phyloP scores from a whole-genome alignment of 768 basidiomycete genomes.

The Xanthoconium purpureum region DNA sequence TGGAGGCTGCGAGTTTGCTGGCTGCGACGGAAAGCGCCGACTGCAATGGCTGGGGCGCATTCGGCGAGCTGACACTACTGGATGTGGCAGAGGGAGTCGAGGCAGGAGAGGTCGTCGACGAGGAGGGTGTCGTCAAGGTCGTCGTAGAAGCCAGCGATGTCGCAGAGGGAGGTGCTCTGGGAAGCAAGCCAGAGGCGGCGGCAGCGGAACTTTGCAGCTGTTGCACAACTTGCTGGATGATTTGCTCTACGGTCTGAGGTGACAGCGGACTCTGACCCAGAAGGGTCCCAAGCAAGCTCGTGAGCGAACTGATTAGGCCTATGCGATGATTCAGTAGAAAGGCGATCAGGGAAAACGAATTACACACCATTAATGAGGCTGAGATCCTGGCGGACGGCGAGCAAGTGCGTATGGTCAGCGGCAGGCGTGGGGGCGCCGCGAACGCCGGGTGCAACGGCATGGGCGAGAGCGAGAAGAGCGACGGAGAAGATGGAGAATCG shows the following conservation, averaged over 20 bases:
- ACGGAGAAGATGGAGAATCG: slow-evolving; percentile 19
- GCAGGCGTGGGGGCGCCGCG: slow-evolving; percentile 14
- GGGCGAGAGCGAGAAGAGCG: slow-evolving; percentile 18
- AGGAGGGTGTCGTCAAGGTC: neutral
- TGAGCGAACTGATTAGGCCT: neutral
- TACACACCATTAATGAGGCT: neutral
- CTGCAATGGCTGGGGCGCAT: neutral
- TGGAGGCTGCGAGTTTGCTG: neutral
- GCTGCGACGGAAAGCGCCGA: neutral
- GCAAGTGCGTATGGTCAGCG: neutral
- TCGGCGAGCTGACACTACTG: neutral
- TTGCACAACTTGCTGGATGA: neutral
- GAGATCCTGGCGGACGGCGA: neutral
- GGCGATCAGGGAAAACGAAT: neutral
- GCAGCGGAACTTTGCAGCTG: neutral
- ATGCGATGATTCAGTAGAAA: neutral
- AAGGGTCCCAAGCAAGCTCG: rapidly evolving
- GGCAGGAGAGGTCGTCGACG: neutral
- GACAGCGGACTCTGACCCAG: neutral
- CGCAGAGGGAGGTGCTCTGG: slow-evolving; percentile 7
- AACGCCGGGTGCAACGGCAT: slow-evolving; percentile 13
- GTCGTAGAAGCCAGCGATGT: neutral
- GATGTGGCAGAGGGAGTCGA: neutral
- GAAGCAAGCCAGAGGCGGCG: neutral
- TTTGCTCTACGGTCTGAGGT: neutral